These are phyloP conservation scores for Carnegiea gigantea DNA, from an alignment of 179 eudicot genomes.

Conservation along the genomic window DNA sequence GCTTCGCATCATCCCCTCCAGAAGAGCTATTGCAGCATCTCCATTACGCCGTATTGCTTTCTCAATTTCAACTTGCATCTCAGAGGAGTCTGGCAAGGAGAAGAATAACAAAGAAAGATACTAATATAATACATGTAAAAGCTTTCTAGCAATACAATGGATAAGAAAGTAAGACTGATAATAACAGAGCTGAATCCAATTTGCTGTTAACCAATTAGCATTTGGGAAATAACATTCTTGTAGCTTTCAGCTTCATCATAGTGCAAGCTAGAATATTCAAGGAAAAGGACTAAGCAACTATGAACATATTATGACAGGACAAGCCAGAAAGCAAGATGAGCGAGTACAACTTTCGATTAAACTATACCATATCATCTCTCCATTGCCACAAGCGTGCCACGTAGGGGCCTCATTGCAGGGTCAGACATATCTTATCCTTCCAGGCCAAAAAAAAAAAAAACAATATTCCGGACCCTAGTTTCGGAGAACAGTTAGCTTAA, in stretches of 20 bases:
- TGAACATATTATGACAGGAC: neutral
- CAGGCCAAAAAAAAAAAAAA: no score
- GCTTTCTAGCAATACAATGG: neutral
- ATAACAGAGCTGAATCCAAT: neutral
- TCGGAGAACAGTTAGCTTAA: no score
- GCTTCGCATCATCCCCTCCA: conserved; percentile 92
- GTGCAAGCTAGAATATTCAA: neutral
- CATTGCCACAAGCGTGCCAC: neutral
- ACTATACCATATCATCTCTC: neutral
- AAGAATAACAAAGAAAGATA: conserved; percentile 9
- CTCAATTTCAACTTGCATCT: conserved; percentile 76
- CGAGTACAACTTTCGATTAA: neutral
- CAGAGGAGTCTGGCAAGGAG: conserved; percentile 45
- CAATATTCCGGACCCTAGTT: no score
- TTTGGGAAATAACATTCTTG: neutral
- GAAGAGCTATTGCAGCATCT: conserved; percentile 64
- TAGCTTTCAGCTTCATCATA: neutral
- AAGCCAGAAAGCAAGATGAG: neutral
- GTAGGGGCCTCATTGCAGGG: no score
- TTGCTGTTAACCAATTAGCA: neutral
- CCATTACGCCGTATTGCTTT: conserved; percentile 70
- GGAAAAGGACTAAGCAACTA: neutral
- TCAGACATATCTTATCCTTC: no score
- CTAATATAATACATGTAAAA: neutral
- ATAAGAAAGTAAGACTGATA: neutral